phyloP scores from a whole-genome alignment of 495 filamentous ascomycete genomes.

The Penicillium coprophilum region DNA sequence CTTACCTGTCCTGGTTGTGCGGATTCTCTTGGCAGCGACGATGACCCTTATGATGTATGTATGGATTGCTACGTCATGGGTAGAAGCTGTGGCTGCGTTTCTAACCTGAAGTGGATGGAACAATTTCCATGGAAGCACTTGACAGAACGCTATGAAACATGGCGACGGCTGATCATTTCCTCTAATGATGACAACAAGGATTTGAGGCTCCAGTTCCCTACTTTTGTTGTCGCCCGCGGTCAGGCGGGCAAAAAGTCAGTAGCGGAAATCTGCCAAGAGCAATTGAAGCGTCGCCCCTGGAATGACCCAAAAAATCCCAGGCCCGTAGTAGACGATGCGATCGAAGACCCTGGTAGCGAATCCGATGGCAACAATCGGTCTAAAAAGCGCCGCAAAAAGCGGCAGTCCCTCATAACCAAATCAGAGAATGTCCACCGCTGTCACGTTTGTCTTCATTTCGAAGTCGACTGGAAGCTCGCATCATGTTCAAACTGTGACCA shows the following conservation, averaged over 20 bases:
- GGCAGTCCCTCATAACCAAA: slow-evolving; percentile 39
- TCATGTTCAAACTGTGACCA: slow-evolving; percentile 71
- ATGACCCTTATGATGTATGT: slow-evolving; percentile 89
- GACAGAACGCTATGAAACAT: slow-evolving; percentile 73
- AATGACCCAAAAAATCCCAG: slow-evolving; percentile 51
- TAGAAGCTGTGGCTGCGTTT: slow-evolving; percentile 83
- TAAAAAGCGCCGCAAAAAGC: slow-evolving; percentile 50
- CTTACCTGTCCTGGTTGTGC: slow-evolving; percentile 83
- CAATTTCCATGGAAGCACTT: slow-evolving; percentile 84
- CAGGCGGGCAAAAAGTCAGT: slow-evolving; percentile 68
- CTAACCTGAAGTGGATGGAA: slow-evolving; percentile 84
- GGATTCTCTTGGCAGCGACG: slow-evolving; percentile 51
- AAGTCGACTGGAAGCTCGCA: slow-evolving; percentile 77
- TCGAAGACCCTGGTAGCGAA: slow-evolving; percentile 14
- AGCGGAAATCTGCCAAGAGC: slow-evolving; percentile 87
- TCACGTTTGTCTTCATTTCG: slow-evolving; percentile 75
- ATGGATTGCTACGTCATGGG: slow-evolving; percentile 97
- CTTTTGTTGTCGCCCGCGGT: slow-evolving; percentile 62
- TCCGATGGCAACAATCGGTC: slow-evolving; percentile 36
- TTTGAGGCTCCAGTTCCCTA: slow-evolving; percentile 46
- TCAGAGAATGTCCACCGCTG: slow-evolving; percentile 53
- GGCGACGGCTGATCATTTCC: slow-evolving; percentile 72
- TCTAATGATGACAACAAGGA: slow-evolving; percentile 61
- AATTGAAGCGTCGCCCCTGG: slow-evolving; percentile 70
- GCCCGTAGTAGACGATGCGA: slow-evolving; percentile 23